These are phyloP conservation scores for Claviceps sp. DNA, from an alignment of 2,329 filamentous ascomycete species.

Conservation along the genomic window DNA sequence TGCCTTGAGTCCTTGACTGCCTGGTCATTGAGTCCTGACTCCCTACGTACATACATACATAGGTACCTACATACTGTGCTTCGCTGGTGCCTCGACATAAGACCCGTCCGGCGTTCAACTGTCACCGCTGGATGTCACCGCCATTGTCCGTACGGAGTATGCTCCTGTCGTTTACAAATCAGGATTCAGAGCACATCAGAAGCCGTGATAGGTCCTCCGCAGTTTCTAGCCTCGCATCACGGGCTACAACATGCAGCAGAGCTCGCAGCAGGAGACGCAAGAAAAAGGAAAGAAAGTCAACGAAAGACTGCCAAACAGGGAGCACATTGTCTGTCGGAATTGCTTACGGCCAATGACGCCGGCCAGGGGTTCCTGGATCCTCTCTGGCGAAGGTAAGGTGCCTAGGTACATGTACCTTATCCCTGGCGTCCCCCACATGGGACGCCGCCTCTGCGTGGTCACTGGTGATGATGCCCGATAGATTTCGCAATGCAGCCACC, in stretches of 20 bases:
- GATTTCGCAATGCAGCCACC: constrained; percentile 4
- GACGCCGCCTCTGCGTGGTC: background rate
- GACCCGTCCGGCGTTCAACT: background rate
- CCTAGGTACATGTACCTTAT: background rate
- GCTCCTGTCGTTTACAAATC: background rate
- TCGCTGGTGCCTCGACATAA: too few species aligned
- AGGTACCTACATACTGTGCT: too few species aligned
- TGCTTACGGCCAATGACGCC: background rate
- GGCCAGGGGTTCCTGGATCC: background rate
- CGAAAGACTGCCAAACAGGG: background rate
- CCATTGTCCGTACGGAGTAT: too few species aligned
- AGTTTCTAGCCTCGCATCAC: background rate
- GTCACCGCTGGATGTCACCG: background rate
- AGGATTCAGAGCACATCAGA: background rate
- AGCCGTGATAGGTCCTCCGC: too few species aligned
- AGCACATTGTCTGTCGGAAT: background rate
- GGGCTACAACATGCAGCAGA: background rate
- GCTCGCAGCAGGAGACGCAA: background rate
- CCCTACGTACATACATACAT: too few species aligned
- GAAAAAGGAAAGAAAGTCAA: background rate
- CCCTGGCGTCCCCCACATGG: background rate
- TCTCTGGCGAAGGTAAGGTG: too few species aligned
- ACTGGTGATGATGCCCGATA: constrained; percentile 1
- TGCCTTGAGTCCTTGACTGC: background rate
- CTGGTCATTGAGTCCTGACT: too few species aligned